These are phyloP conservation scores for Magnolia sinica DNA, from an alignment of 164 flowering plant species.

Conservation along the genomic window DNA sequence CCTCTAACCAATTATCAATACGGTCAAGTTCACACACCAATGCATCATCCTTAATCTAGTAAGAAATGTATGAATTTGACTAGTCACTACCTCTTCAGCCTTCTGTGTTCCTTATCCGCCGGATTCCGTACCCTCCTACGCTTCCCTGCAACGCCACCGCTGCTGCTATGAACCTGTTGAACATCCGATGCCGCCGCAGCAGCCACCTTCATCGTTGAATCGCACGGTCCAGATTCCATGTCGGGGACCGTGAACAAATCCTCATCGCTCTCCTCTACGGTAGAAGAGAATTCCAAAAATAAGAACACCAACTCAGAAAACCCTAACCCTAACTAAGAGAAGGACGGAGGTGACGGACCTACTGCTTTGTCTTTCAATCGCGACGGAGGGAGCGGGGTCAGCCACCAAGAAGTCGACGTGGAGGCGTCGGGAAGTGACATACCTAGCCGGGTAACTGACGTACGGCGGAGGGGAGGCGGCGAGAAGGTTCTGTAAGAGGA, in stretches of 20 bases:
- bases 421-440: slow-evolving; percentile 18
- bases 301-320: not conserved
- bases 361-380: slow-evolving; percentile 20
- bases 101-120: slow-evolving; percentile 53
- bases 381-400: not conserved
- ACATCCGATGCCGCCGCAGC: not conserved
- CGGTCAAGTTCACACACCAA: no score
- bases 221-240: slow-evolving; percentile 33
- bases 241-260: slow-evolving; percentile 63
- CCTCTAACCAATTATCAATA: no score
- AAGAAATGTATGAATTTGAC: no score
- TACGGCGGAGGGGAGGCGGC: no score
- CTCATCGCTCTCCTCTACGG: slow-evolving; percentile 54
- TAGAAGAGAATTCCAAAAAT: no score
- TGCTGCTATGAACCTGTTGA: slow-evolving; percentile 7
- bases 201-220: not conserved
- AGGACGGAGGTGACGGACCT: not conserved
- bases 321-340: not conserved
- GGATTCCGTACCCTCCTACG: slow-evolving; percentile 57
- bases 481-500: not conserved
- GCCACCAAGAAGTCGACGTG: not conserved
- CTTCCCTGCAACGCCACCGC: slow-evolving; percentile 16
- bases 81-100: slow-evolving; percentile 49
- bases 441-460: not conserved
- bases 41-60: no score